Base-by-base conservation (phyloP, 805 yeast genomes). In the Schwanniomyces yamadae region DNA sequence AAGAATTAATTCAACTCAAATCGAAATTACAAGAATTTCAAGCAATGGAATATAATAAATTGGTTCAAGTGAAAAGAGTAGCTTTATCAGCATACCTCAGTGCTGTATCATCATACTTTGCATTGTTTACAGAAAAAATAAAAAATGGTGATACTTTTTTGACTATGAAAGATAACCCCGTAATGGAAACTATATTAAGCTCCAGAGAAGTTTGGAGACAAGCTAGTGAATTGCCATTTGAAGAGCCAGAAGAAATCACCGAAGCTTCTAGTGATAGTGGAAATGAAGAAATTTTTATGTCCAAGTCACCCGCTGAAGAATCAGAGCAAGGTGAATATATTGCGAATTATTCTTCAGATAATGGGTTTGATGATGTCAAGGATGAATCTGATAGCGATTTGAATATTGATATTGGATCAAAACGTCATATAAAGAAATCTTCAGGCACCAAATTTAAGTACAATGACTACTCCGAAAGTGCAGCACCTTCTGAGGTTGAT, bases 141-240 rank as follows among this genome's bases (percentile, higher is more conserved):
- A 61, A 66, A 28, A 66, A 66, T 15, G 81, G 77, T 18, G 83
- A 78, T 34, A 66, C 71, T 3, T 75, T 80, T 42, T 36, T 50
- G 9, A 56, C 69, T 22, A 80, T 90, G 83, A 88, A 87, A 49
- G 95, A 87, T 37, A 91, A 84, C 46, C 84, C 91, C 3, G 82
- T 91, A 2, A 91, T 93, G 96, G 89, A 86, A 52, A 76, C 84
- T 19, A 81, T 91, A 22, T 65, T 91, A 36, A 80, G 84, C 35
- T 73, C 93, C 3, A 75, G 95, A 46, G 96, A 91, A 53, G 73
- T 86, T 12, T 90, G 96, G 96, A 77, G 93, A 54, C 90, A 84
- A 50, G 95, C 95, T 4, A 70, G 63, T 31, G 77, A 68, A 42
- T 54, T 82, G 23, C 75, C 73, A 10, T 69, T 47, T 15, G 33